Percentiles rank a stretch among this genome's conserved stretches.
These are phyloP conservation scores for Rhynchospora tenuis DNA, from an alignment of 176 grass and related monocot genomes.

Conservation along the genomic window DNA sequence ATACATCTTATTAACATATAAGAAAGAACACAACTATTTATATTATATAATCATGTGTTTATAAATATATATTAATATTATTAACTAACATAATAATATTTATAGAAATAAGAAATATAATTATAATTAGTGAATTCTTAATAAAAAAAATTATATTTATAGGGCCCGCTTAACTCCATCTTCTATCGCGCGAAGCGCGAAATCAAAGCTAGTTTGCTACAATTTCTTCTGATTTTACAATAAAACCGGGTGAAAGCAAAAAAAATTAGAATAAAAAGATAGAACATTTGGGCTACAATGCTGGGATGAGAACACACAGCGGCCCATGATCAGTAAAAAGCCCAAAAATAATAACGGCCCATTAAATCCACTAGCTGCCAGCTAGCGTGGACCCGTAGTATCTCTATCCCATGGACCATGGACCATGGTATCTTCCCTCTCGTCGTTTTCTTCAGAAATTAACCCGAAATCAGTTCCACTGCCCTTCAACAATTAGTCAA, in stretches of 20 bases:
- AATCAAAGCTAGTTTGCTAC: no score
- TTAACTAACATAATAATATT: no score
- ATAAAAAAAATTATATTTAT: no score
- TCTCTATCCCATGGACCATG: not conserved
- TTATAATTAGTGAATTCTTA: no score
- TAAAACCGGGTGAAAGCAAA: not conserved
- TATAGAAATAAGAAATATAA: no score
- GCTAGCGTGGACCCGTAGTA: not conserved
- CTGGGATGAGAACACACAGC: not conserved
- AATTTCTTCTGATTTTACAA: not conserved
- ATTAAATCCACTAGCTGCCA: not conserved
- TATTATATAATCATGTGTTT: no score
- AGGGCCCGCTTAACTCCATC: no score
- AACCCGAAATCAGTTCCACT: not conserved
- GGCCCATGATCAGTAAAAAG: not conserved
- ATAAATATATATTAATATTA: no score
- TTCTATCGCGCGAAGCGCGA: no score
- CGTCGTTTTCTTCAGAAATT: not conserved
- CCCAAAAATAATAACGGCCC: not conserved
- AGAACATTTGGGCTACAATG: not conserved
- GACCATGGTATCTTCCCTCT: not conserved
- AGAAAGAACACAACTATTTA: no score
- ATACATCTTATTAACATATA: no score
- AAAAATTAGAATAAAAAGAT: not conserved
- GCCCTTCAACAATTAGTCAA: not conserved